Evolutionary conservation across 768 basidiomycete species (phyloP), one percentile per base, ranked within the genome.

Genomic region (Pholiota microspora): DNA sequence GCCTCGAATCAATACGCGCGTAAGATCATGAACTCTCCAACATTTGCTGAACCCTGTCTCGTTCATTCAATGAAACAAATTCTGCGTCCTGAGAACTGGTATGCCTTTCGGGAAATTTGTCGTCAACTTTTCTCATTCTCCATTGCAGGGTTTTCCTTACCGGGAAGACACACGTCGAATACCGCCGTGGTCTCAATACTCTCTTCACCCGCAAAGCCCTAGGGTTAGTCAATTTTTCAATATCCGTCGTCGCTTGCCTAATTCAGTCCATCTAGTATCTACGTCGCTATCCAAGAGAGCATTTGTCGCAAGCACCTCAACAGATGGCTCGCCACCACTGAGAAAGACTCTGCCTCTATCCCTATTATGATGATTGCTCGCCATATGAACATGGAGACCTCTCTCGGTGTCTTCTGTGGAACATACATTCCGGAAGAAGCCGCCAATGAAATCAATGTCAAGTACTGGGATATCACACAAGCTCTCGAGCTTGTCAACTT

Each of bases 401-500:
- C 95, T 2, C 85, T 99, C 32, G 84, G 86, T 50, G 96, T 98
- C 52, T 99, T 99, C 75, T 94, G 95, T 65, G 97, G 97, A 15
- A 73, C 77, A 57, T 92, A 98, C 71, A 88, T 98, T 61, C 85
- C 92, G 25, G 87, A 93, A 13, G 72, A 84, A 7, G 91, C 88
- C 35, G 83, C 86, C 23, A 66, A 72, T 13, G 91, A 93, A 67
- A 94, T 99, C 67, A 88, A 82, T 66, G 86, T 91, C 60, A 94
- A 93, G 67, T 98, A 98, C 75, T 98, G 96, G 96, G 78, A 80
- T 55, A 97, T 99, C 72, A 98, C 97, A 6, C 77, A 84, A 62
- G 92, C 97, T 2, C 87, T 99, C 36, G 93, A 99, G 69, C 88
- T 99, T 51, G 97, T 99, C 77, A 99, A 99, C 77, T 98, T 99